Percentiles rank a stretch among this genome's conserved stretches.
Evolutionary conservation across 148 eudicot species (phyloP).

Genomic region (Rhododendron molle): DNA sequence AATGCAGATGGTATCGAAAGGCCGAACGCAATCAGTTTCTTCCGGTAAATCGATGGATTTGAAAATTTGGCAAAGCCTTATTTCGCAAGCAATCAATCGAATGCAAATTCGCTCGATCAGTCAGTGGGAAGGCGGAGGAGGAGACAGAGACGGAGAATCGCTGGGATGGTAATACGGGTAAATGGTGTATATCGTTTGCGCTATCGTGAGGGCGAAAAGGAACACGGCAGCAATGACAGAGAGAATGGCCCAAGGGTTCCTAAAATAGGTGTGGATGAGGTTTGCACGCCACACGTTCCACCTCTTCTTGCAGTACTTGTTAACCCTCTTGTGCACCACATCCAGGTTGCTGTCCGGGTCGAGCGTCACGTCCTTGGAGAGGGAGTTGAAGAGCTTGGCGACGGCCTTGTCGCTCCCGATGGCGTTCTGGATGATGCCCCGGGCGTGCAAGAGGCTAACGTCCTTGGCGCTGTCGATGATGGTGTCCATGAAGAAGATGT

Average conservation of each 20-base stretch:
- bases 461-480: not conserved
- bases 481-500: not conserved
- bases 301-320: not conserved
- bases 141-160: no score
- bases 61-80: not conserved
- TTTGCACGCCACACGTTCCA: not conserved
- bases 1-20: not conserved
- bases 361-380: not conserved
- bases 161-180: not conserved
- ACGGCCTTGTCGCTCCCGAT: not conserved
- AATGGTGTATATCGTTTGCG: not conserved
- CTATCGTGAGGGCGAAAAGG: not conserved
- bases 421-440: not conserved
- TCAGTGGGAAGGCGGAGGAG: no score
- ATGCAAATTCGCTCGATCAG: not conserved
- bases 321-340: not conserved
- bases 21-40: not conserved
- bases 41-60: no score
- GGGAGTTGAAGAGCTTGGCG: not conserved
- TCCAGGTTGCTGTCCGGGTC: not conserved
- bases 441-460: not conserved
- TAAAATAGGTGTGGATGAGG: not conserved
- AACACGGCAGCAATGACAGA: not conserved
- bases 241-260: not conserved
- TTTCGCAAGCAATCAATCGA: not conserved